These are phyloP conservation scores for Hypsizygus ulmarius DNA, from an alignment of 1,284 basidiomycete species.

Conservation along the genomic window DNA sequence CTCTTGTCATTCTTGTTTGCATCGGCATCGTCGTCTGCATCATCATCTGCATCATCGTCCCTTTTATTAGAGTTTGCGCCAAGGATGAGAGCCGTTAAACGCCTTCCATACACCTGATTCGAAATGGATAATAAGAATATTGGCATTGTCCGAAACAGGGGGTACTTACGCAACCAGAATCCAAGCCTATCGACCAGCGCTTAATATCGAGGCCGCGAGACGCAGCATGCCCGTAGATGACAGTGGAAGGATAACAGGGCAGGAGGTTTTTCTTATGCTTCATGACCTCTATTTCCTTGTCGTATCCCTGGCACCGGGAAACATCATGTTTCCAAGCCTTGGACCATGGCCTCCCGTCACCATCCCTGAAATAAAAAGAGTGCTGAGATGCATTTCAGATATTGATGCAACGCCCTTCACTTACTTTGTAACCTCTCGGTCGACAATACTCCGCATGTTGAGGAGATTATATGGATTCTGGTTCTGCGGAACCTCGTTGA, in stretches of 20 bases:
- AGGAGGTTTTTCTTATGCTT: constrained; percentile 31
- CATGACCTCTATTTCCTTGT: constrained; percentile 16
- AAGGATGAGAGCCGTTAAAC: constrained; percentile 59
- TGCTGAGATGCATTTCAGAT: neutral
- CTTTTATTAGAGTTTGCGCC: constrained; percentile 17
- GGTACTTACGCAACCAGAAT: constrained; percentile 72
- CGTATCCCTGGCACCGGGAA: constrained; percentile 59
- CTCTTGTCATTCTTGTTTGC: constrained; percentile 4
- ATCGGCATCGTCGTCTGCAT: constrained; percentile 7
- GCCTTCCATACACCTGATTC: constrained; percentile 49
- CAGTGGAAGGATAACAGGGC: constrained; percentile 70
- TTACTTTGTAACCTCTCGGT: constrained; percentile 52
- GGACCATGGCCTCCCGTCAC: constrained; percentile 70
- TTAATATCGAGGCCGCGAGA: constrained; percentile 73
- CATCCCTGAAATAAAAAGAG: constrained; percentile 28
- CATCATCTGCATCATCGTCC: constrained; percentile 1
- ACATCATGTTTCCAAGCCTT: constrained; percentile 74
- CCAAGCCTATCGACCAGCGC: constrained; percentile 77
- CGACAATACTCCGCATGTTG: constrained; percentile 71
- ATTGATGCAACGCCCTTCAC: constrained; percentile 10
- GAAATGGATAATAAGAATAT: neutral
- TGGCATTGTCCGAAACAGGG: neutral
- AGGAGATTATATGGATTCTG: constrained; percentile 68
- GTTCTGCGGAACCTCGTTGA: constrained; percentile 72
- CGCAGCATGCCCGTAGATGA: constrained; percentile 85